Percentiles rank a stretch among this genome's conserved stretches.
phyloP scores from a whole-genome alignment of 306 rosid genomes.

The Spatholobus suberectus region DNA sequence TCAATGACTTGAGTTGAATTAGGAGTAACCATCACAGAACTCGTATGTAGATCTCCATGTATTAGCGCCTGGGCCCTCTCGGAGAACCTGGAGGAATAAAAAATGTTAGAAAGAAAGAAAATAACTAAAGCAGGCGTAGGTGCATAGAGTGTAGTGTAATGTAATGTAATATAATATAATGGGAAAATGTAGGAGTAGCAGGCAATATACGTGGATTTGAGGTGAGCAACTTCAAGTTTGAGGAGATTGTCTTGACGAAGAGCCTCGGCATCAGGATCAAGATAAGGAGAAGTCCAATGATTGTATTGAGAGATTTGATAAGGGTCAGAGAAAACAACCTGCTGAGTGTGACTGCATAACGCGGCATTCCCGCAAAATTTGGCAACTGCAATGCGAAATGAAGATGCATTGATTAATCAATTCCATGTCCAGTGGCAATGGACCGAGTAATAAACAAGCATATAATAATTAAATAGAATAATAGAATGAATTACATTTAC shows the following conservation, averaged over 20 bases:
- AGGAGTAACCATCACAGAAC: conserved; percentile 77
- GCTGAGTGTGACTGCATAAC: conserved; percentile 78
- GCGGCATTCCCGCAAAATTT: conserved; percentile 80
- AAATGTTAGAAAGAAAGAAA: background rate
- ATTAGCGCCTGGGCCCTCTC: conserved; percentile 78
- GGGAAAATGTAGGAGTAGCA: background rate
- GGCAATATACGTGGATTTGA: conserved; percentile 68
- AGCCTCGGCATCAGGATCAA: conserved; percentile 78
- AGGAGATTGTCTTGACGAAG: conserved; percentile 64
- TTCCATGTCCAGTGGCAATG: too few relatives aligned
- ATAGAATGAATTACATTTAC: too few relatives aligned
- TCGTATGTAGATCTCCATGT: conserved; percentile 85
- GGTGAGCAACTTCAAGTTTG: conserved; percentile 71
- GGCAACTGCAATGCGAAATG: conserved; percentile 76
- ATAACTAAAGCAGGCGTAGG: too few relatives aligned
- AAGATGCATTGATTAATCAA: too few relatives aligned
- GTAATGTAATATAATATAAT: too few relatives aligned
- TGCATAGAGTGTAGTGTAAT: too few relatives aligned
- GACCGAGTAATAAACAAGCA: too few relatives aligned
- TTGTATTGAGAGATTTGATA: conserved; percentile 67
- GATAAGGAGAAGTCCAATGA: conserved; percentile 73
- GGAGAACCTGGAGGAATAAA: conserved; percentile 55
- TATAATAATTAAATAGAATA: too few relatives aligned
- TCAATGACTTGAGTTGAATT: conserved; percentile 82
- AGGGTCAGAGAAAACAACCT: conserved; percentile 89